Evolutionary conservation across 805 yeast species (phyloP).

Genomic region (Maudiozyma turicensis): DNA sequence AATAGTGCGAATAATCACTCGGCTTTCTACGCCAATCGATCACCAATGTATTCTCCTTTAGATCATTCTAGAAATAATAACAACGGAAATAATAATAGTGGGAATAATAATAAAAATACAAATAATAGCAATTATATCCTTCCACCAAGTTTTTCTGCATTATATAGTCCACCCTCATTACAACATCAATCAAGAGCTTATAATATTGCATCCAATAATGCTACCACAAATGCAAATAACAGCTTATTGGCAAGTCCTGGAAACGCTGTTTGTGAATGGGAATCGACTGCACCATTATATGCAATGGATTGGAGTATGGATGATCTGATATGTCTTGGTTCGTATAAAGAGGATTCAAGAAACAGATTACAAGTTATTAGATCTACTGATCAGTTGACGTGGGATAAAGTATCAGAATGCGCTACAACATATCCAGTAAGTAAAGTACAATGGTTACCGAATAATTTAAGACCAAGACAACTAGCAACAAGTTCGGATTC

Average conservation of each 20-base stretch:
- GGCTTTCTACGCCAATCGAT: constrained; percentile 6
- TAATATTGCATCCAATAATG: background rate
- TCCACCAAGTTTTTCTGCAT: background rate
- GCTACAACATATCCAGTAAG: constrained; percentile 27
- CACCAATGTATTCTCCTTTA: constrained; percentile 26
- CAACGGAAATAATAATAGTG: background rate
- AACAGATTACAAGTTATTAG: constrained; percentile 52
- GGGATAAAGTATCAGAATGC: constrained; percentile 45
- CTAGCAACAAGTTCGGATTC: constrained; percentile 31
- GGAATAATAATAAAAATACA: background rate
- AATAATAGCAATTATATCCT: background rate
- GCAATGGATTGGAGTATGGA: constrained; percentile 28
- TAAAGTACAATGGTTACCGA: constrained; percentile 28
- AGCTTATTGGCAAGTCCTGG: background rate
- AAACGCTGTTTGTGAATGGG: constrained; percentile 20
- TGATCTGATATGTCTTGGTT: constrained; percentile 28
- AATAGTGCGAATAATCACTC: constrained; percentile 3
- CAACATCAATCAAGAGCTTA: background rate
- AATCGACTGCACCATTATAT: constrained; percentile 22
- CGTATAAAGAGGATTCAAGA: constrained; percentile 67
- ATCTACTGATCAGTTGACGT: constrained; percentile 51
- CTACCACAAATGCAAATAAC: too few species aligned
- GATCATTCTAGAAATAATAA: constrained; percentile 10
- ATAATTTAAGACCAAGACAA: constrained; percentile 19
- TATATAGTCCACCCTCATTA: background rate